A percentile compares a stretch with the other conserved stretches of the same genome.
Conservation (phyloP, 106 monocot species). For the Triglochin maritima region DNA sequence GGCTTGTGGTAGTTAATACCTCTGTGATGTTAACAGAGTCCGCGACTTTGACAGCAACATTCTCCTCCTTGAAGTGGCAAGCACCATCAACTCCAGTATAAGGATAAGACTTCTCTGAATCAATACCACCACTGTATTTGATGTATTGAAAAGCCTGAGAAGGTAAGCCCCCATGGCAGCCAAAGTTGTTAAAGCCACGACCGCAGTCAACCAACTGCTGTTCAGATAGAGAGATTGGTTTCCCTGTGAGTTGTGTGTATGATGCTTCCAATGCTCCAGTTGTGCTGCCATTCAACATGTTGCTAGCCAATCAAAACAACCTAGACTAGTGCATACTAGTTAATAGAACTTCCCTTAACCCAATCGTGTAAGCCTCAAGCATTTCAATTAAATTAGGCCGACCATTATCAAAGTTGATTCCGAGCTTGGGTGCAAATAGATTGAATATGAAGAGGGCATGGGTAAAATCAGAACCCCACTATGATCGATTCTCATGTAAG, state of each 20-base stretch:
- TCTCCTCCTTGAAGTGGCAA: constrained; percentile 41
- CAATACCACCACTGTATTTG: constrained; percentile 78
- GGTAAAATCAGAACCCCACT: too few relatives aligned
- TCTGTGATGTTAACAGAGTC: constrained; percentile 52
- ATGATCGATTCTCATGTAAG: too few relatives aligned
- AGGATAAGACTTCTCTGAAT: constrained; percentile 85
- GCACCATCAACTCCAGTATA: constrained; percentile 58
- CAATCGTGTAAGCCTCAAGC: too few relatives aligned
- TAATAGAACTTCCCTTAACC: too few relatives aligned
- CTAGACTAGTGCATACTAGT: too few relatives aligned
- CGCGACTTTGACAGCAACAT: constrained; percentile 55
- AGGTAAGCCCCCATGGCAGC: constrained; percentile 72
- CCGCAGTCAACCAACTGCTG: constrained; percentile 91
- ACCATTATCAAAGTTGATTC: too few relatives aligned
- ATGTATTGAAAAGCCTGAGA: constrained; percentile 87
- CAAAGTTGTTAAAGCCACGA: constrained; percentile 59
- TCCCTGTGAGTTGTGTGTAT: constrained; percentile 69
- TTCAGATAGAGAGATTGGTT: constrained; percentile 59
- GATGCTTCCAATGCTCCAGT: constrained; percentile 84
- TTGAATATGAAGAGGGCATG: too few relatives aligned
- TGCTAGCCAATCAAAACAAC: too few relatives aligned
- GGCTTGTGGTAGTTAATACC: not conserved
- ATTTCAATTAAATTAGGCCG: too few relatives aligned
- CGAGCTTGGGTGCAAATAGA: too few relatives aligned
- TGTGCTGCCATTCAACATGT: constrained; percentile 31